Evolutionary conservation across 2,329 filamentous ascomycete genomes (phyloP), one percentile per base, ranked within the genome.

Genomic region (Shiraia sp.): DNA sequence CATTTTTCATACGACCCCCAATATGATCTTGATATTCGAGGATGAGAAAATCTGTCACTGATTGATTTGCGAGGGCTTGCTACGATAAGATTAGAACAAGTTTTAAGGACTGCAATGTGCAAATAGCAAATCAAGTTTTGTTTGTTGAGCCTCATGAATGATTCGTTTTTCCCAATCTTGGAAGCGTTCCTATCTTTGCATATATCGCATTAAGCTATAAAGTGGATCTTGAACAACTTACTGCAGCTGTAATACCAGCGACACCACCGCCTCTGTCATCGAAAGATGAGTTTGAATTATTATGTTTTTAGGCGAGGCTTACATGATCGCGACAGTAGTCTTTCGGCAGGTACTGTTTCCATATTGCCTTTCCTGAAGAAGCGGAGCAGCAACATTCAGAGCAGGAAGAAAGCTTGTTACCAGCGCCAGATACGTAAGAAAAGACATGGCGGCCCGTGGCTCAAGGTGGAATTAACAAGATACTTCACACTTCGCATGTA

Each of bases 11-110:
- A 5, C 84, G 77, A 1, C 85, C 85, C 1, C 85, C 84, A 43
- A 87, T 78, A 10, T 78, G 74, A 44, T 78, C 72, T 10, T 82
- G 81, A 45, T 82, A 80, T 46, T 87, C 84, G 2, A 87, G 63
- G 32, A 87, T 82, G 6, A 87, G 38, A 44, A 87, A 87, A 45
- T 87, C 82, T 0, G 73, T 68, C 5, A 87, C 69, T 0, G 81
- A 85, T 2, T 76, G 75, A 39, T 87, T 84, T 4, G 74, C 66
- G 5, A 87, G 63, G 3, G 82, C 75, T 73, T 87, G 81, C 74
- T 76, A 45, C 2, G n/a, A 17, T 24, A 3, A 55, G 8, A 48
- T 43, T 16, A 38, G 32, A 6, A 16, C 7, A 10, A 6, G 17
- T n/a, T 10, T 10, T 5, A n/a, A n/a, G n/a, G n/a, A n/a, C n/a